Conservation (phyloP, 768 basidiomycete genomes). For the Leccinum variicolor region DNA sequence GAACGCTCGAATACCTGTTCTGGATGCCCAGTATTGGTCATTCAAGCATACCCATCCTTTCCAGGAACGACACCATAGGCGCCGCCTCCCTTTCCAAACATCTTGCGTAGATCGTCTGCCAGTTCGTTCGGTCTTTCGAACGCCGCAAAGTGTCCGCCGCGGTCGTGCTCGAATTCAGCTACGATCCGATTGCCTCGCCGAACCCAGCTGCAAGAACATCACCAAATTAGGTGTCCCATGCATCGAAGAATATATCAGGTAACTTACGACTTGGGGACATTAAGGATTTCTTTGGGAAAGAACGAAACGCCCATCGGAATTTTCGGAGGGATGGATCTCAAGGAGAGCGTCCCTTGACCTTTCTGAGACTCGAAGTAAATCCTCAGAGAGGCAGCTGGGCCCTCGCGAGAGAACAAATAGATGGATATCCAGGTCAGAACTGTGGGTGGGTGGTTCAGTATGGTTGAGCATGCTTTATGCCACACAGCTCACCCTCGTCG, state of each 20-base stretch:
- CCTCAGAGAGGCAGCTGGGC: slow-evolving; percentile 53
- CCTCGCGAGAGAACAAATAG: slow-evolving; percentile 56
- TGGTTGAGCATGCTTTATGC: background rate
- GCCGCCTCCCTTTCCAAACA: slow-evolving; percentile 53
- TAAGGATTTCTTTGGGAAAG: slow-evolving; percentile 48
- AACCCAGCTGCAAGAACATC: slow-evolving; percentile 39
- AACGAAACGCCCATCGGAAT: slow-evolving; percentile 49
- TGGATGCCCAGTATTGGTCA: background rate
- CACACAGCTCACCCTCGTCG: slow-evolving; percentile 43
- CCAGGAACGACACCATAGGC: slow-evolving; percentile 47
- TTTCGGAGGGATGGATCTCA: background rate
- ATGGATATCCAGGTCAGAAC: slow-evolving; percentile 61
- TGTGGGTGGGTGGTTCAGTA: slow-evolving; percentile 17
- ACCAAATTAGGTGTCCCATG: background rate
- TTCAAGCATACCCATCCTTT: slow-evolving; percentile 38
- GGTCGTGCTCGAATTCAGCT: slow-evolving; percentile 45
- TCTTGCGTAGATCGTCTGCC: slow-evolving; percentile 48
- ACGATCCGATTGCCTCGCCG: slow-evolving; percentile 37
- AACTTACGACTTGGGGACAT: slow-evolving; percentile 38
- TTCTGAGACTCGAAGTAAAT: slow-evolving; percentile 52
- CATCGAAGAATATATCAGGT: rapidly evolving
- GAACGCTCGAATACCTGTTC: too few relatives aligned
- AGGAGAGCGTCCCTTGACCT: background rate
- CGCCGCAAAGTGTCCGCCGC: slow-evolving; percentile 60
- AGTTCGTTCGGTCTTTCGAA: slow-evolving; percentile 47